These are phyloP conservation scores for Sphagnum magellanicum DNA, from an alignment of 228 moss, liverwort and hornwort genomes.

Conservation along the genomic window DNA sequence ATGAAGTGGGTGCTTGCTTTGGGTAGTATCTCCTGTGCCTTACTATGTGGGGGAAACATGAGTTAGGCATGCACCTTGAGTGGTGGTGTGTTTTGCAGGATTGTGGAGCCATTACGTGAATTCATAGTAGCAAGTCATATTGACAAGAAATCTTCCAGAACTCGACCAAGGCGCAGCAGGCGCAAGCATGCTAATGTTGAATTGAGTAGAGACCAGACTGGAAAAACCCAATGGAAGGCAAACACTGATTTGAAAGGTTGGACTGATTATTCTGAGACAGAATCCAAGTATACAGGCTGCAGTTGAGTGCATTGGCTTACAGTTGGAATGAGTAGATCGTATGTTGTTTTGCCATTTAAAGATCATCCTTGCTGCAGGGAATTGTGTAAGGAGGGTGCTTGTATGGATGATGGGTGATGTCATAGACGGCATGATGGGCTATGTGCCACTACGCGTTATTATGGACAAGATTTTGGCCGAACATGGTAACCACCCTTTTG, in stretches of 20 bases:
- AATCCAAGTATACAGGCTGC: too few relatives aligned
- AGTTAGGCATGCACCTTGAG: too few relatives aligned
- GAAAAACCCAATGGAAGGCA: constrained; percentile 38
- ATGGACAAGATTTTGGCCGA: constrained; percentile 94
- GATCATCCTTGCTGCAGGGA: constrained; percentile 21
- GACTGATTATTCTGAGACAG: too few relatives aligned
- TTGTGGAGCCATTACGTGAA: constrained; percentile 76
- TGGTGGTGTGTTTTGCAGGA: constrained; percentile 38
- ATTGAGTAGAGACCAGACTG: constrained; percentile 18
- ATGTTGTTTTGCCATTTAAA: too few relatives aligned
- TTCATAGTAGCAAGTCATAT: constrained; percentile 19
- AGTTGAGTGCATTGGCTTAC: too few relatives aligned
- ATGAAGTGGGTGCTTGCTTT: background rate
- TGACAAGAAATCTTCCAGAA: background rate
- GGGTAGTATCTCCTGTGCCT: background rate
- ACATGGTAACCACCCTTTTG: constrained; percentile 84
- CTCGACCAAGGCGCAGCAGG: constrained; percentile 4
- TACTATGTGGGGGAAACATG: background rate
- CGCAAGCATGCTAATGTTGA: constrained; percentile 12
- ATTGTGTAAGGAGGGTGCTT: constrained; percentile 55
- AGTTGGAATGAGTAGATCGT: too few relatives aligned
- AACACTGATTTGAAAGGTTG: constrained; percentile 37
- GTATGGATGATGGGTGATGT: constrained; percentile 76
- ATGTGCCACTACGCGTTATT: constrained; percentile 78
- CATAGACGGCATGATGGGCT: constrained; percentile 97